Base-by-base conservation (phyloP, 2,329 filamentous ascomycete genomes). In the Drechslerella coelobrocha region DNA sequence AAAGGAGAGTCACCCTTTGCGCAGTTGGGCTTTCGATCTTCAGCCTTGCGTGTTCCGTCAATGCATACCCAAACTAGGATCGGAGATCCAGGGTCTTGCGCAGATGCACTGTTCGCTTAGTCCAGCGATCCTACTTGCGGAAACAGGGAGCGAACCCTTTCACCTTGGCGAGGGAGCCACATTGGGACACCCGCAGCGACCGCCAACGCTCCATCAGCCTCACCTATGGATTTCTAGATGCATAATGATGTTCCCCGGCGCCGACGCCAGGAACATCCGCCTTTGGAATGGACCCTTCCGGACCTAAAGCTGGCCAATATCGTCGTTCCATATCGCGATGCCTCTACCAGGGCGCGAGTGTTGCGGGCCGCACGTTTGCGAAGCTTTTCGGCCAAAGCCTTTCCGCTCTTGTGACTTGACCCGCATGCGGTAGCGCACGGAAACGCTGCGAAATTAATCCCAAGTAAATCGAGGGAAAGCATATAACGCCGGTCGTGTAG, bases 1-100 rank as follows among this genome's bases (percentile, higher is more conserved):
- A n/a, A n/a, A n/a, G n/a, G n/a, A 68, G 55, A 68, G 55, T 55
- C 27, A 55, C 63, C 50, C 37, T 56, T 61, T 56, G 29, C 12
- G 29, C 53, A 51, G 12, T 43, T 45, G 37, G 31, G 50, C 51
- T 24, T 19, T 65, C 43, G 27, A 53, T 14, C 26, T n/a, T 62
- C 56, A 61, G 56, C 60, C 50, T n/a, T 34, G 50, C 29, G 24
- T 29, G 17, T 17, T 34, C 43, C 47, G 12, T 14, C 34, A 26
- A 29, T 27, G n/a, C n/a, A 37, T 34, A 59, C 21, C 27, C 27
- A 21, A 19, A 2, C 37, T 26, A 2, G 31, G 31, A 51, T 50
- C 14, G n/a, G n/a, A n/a, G n/a, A n/a, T n/a, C n/a, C n/a, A n/a
- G n/a, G 27, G n/a, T 50, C 12, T 6, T 7, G 6, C 29, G 29